A percentile compares a stretch with the other conserved stretches of the same genome.
Evolutionary conservation across 805 yeast species (phyloP).

Genomic region (Saturnispora quitensis): DNA sequence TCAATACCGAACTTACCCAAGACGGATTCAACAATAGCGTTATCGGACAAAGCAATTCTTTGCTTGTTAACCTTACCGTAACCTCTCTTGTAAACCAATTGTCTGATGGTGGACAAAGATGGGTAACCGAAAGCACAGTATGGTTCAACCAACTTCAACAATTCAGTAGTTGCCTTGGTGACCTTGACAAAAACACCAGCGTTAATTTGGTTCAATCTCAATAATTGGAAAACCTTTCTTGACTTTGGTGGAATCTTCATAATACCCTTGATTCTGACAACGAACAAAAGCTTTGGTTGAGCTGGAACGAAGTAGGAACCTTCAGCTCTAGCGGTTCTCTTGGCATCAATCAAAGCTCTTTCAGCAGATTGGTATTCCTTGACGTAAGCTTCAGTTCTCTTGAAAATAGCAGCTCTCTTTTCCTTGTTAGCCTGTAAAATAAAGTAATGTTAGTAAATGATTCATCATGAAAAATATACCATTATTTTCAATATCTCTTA

Average conservation of each 20-base stretch:
- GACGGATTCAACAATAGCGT: slow-evolving; percentile 77
- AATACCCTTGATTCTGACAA: slow-evolving; percentile 98
- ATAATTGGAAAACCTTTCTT: slow-evolving; percentile 94
- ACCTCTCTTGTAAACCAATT: slow-evolving; percentile 95
- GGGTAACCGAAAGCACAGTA: slow-evolving; percentile 98
- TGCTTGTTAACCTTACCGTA: slow-evolving; percentile 95
- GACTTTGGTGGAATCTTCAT: slow-evolving; percentile 98
- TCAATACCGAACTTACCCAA: slow-evolving; percentile 90
- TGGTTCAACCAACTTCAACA: slow-evolving; percentile 90
- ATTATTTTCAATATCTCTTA: neutral
- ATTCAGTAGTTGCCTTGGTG: slow-evolving; percentile 92
- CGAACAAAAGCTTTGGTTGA: slow-evolving; percentile 89
- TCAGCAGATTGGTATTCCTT: slow-evolving; percentile 90
- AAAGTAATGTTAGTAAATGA: slow-evolving; percentile 22
- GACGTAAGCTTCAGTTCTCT: slow-evolving; percentile 95
- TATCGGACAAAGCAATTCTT: slow-evolving; percentile 85
- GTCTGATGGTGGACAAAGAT: slow-evolving; percentile 82
- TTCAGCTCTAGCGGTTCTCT: slow-evolving; percentile 89
- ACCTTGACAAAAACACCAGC: slow-evolving; percentile 91
- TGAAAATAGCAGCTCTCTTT: slow-evolving; percentile 45
- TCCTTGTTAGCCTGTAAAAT: slow-evolving; percentile 33
- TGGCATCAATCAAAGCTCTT: slow-evolving; percentile 76
- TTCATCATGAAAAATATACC: neutral
- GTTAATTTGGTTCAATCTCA: slow-evolving; percentile 89
- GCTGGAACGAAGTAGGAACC: slow-evolving; percentile 94